Evolutionary conservation across 208 protist genomes (phyloP).

Genomic region (Lotmaria passim): DNA sequence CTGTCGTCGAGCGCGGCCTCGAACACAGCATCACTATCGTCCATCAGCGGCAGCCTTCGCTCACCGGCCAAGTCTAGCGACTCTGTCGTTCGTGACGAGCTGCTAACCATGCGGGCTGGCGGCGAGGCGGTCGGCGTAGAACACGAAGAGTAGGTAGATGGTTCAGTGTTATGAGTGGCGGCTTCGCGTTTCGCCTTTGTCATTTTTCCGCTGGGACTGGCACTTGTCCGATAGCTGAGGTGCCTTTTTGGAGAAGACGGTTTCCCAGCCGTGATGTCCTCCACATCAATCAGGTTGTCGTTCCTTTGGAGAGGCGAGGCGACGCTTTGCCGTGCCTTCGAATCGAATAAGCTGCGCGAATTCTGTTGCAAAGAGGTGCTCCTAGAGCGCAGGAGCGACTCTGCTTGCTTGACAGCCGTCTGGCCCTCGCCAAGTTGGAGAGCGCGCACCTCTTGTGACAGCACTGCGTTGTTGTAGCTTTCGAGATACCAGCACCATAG

Average conservation of each 20-base stretch:
- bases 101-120: neutral
- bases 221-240: constrained; percentile 1
- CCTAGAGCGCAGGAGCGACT: constrained; percentile 21
- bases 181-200: neutral
- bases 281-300: neutral
- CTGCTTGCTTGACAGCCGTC: neutral
- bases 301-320: neutral
- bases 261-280: neutral
- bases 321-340: neutral
- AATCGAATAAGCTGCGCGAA: constrained; percentile 1
- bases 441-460: constrained; percentile 30
- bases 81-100: neutral
- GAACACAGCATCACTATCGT: neutral
- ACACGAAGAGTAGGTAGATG: constrained; percentile 5
- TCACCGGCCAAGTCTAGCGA: neutral
- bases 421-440: constrained; percentile 23
- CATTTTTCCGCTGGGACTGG: neutral
- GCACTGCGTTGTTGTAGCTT: constrained; percentile 41
- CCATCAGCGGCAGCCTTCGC: no score
- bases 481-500: constrained; percentile 46
- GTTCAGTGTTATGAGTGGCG: neutral
- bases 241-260: constrained; percentile 1
- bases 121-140: neutral
- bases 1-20: constrained; percentile 8
- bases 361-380: constrained; percentile 16